Evolutionary conservation across 441 rosid genomes (phyloP), one percentile per base, ranked within the genome.

Genomic region (Flueggea neowawraea): DNA sequence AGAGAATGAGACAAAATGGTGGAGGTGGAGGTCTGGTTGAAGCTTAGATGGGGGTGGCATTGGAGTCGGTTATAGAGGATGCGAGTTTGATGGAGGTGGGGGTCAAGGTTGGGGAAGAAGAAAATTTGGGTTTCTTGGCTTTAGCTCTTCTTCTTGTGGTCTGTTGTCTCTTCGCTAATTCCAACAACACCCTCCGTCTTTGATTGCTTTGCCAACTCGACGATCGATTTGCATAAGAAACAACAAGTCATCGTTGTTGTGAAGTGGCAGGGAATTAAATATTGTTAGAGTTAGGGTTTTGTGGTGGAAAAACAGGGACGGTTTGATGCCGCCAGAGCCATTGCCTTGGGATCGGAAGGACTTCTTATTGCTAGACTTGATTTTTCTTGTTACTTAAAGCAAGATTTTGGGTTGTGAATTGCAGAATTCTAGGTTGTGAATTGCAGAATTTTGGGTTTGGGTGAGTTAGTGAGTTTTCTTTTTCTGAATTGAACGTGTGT

Each of bases 401-500:
- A 22, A 22, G 28, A 22, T 22, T 22, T 22, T 89, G 85, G 0
- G 70, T 70, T 22, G 28, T 22, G 28, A 16, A 81, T 86, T 45
- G 96, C 88, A 61, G 82, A 91, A 50, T 77, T 78, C 54, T 76
- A 89, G 75, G 90, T 92, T 3, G 28, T 22, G 28, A 16, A 81
- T 86, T 45, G 96, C 88, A 61, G 82, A 91, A 50, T 77, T 78
- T 54, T 91, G 75, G 89, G 82, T 63, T 83, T 1, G 96, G 98
- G 22, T 92, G 96, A 0, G 90, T 22, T 22, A 22, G 2, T 22
- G 28, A 2, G 28, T 22, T 22, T 22, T 22, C 28, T 22, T 22
- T 22, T 22, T 22, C 28, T 22, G 28, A 22, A 22, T 22, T 22
- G 28, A 22, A 22, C 1, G 28, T 22, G 28, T 22, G 28, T 22